Percentiles rank a stretch among this genome's conserved stretches.
Evolutionary conservation across 148 eudicot genomes (phyloP).

Genomic region (Selenicereus undatus): DNA sequence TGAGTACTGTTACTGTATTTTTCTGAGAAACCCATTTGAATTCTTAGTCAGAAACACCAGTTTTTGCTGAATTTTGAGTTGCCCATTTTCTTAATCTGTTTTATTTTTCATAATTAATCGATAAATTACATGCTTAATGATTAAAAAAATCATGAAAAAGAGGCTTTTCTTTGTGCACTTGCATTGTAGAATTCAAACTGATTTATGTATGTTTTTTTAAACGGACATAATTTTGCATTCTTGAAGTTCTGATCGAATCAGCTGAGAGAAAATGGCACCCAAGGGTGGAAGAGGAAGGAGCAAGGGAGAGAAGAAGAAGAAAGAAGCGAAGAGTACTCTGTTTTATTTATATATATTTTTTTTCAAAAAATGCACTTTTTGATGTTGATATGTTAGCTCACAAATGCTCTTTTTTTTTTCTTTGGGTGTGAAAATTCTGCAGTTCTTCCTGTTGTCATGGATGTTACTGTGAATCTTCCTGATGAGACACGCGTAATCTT

Average conservation of each 20-base stretch:
- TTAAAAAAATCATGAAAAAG: too few relatives aligned
- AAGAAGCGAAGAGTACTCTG: conserved; percentile 82
- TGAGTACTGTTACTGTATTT: background rate
- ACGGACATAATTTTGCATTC: conserved; percentile 1
- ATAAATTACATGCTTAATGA: background rate
- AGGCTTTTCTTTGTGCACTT: background rate
- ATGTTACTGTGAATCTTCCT: conserved; percentile 70
- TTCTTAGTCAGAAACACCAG: background rate
- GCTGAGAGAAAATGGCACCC: conserved; percentile 60
- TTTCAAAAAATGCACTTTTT: background rate
- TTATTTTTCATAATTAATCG: background rate
- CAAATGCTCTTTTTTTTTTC: background rate
- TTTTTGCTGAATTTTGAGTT: conserved; percentile 3
- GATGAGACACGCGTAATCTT: conserved; percentile 72
- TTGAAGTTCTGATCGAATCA: background rate
- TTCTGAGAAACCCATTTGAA: background rate
- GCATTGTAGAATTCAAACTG: conserved; percentile 7
- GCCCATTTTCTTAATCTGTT: background rate
- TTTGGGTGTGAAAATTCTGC: conserved; percentile 13
- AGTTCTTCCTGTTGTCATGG: conserved; percentile 92
- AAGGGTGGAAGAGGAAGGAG: conserved; percentile 86
- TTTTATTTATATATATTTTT: background rate
- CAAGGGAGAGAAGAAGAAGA: conserved; percentile 97
- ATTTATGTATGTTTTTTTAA: background rate
- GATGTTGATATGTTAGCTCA: background rate